Base-by-base conservation (phyloP, 1,284 basidiomycete genomes). In the Cryptococcus sp. region DNA sequence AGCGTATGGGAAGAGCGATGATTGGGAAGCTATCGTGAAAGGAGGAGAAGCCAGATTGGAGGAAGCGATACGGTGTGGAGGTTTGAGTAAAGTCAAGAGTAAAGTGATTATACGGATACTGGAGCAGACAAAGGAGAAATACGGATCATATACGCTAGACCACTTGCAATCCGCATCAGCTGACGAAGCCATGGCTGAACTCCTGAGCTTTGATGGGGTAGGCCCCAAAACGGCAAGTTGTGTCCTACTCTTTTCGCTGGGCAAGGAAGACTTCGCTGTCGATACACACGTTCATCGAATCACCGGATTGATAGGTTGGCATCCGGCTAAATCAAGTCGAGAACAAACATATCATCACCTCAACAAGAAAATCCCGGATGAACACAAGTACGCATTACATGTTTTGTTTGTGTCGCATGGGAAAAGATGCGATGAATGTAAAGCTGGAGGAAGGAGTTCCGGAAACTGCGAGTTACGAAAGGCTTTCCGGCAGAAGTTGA, bases 171-270 rank as follows among this genome's bases (percentile, higher is more conserved):
- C 62, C 42, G 55, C 74, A 37, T 60, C 79, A 1, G 81, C 87
- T 64, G 80, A 82, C 34, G 79, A 81, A 31, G 82, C 83, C 21
- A 88, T 87, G 85, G 73, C 78, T 54, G 84, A 83, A 58, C 77
- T 87, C 18, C 78, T 85, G n/a, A 78, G 80, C 4, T 84, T 84
- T 57, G 76, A 82, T 42, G 85, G 85, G 0, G 85, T 89, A 2
- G 87, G 87, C 0, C 84, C 85, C 1, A 89, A 89, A 74, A 88
- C 86, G 0, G 86, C 86, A 0, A 82, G 83, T 4, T 89, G 87
- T 62, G 86, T 88, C 0, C 69, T 87, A 14, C 77, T 88, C n/a
- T 88, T 89, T 67, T 86, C 85, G 64, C 77, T 89, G 19, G 83
- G 82, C 1, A 75, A 86, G 14, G 79, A 85, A 51, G 83, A 82